These are phyloP conservation scores for Microsporum audouinii DNA, from an alignment of 2,329 filamentous ascomycete species.

Conservation along the genomic window DNA sequence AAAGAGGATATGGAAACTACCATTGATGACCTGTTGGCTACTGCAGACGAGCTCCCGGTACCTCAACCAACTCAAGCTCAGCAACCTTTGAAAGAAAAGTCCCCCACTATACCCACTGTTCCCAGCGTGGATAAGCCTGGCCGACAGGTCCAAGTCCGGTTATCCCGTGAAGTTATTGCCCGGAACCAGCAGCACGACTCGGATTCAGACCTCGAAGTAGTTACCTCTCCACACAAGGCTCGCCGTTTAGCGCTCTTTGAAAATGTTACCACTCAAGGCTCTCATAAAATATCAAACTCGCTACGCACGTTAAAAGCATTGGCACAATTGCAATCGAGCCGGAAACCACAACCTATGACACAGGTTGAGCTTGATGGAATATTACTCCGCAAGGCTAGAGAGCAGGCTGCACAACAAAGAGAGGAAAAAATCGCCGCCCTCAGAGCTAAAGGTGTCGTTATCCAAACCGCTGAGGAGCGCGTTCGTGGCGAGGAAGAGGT, in stretches of 20 bases:
- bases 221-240: slow-evolving; percentile 34
- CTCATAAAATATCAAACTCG: slow-evolving; percentile 36
- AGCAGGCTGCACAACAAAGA: slow-evolving; percentile 68
- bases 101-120: neutral
- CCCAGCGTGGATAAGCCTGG: neutral
- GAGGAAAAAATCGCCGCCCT: slow-evolving; percentile 66
- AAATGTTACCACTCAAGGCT: slow-evolving; percentile 51
- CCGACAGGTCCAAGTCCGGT: slow-evolving; percentile 29
- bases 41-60: neutral
- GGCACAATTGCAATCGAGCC: slow-evolving; percentile 56
- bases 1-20: slow-evolving; percentile 2
- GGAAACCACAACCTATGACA: slow-evolving; percentile 48
- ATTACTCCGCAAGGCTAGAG: slow-evolving; percentile 59
- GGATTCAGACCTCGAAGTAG: slow-evolving; percentile 52
- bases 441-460: slow-evolving; percentile 63
- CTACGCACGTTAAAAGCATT: slow-evolving; percentile 60
- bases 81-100: slow-evolving; percentile 2
- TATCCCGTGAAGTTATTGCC: slow-evolving; percentile 30
- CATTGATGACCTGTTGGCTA: neutral
- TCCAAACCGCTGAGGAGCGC: slow-evolving; percentile 79
- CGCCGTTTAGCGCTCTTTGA: slow-evolving; percentile 54
- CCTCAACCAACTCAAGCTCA: neutral
- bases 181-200: slow-evolving; percentile 32
- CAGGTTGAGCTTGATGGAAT: slow-evolving; percentile 55
- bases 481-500: slow-evolving; percentile 70